A percentile compares a stretch with the other conserved stretches of the same genome.
Evolutionary conservation across 495 filamentous ascomycete genomes (phyloP).

Genomic region (Podospora conica): DNA sequence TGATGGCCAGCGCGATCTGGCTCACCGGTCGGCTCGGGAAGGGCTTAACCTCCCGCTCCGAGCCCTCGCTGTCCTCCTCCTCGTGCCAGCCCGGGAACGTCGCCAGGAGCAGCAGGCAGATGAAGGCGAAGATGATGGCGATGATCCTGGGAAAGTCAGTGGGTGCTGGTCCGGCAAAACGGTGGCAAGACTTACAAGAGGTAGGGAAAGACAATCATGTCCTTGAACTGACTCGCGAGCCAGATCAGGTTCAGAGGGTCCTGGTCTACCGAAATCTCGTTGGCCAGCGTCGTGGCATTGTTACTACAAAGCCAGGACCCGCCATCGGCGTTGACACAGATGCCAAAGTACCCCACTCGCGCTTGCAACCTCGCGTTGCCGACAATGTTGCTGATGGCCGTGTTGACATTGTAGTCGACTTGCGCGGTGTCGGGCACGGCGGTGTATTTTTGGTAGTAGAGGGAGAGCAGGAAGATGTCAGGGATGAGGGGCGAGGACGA

Average conservation of each 20-base stretch:
- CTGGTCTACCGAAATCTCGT: conserved; percentile 61
- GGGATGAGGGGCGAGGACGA: conserved; percentile 70
- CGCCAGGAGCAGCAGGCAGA: conserved; percentile 67
- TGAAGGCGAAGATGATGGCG: conserved; percentile 73
- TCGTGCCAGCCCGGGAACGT: conserved; percentile 82
- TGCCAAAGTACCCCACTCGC: conserved; percentile 64
- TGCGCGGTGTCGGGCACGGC: conserved; percentile 67
- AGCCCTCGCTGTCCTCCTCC: conserved; percentile 57
- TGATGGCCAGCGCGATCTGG: conserved; percentile 68
- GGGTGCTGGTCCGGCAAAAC: too few species aligned
- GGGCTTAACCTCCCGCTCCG: conserved; percentile 68
- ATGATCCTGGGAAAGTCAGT: conserved; percentile 53
- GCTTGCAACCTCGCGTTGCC: conserved; percentile 60
- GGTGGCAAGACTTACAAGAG: conserved; percentile 47
- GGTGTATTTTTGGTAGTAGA: conserved; percentile 64
- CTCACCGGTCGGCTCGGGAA: conserved; percentile 69
- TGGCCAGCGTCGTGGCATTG: conserved; percentile 68
- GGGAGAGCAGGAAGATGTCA: conserved; percentile 70
- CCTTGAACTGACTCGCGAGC: conserved; percentile 72
- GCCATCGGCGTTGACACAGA: conserved; percentile 69
- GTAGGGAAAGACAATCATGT: conserved; percentile 77
- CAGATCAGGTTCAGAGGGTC: conserved; percentile 78
- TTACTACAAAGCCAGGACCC: conserved; percentile 68
- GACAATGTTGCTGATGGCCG: conserved; percentile 68
- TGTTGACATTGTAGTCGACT: conserved; percentile 74